phyloP scores from a whole-genome alignment of 73 alveolate genomes.

The Durusdinium trenchii region DNA sequence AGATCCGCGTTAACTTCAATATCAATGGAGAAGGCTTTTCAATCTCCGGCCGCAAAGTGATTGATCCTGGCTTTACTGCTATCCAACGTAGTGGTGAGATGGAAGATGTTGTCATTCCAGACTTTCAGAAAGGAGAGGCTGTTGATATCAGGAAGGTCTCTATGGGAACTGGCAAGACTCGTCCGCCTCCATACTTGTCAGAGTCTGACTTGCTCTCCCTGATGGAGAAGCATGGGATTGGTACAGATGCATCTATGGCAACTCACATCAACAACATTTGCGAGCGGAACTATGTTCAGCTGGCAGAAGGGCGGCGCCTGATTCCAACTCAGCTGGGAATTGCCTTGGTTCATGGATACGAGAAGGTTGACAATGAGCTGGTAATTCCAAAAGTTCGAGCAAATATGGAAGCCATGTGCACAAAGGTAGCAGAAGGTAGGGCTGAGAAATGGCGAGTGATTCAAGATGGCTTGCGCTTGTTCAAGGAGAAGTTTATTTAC shows the following conservation, averaged over 20 bases:
- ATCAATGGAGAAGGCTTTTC: conserved; percentile 97
- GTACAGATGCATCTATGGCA: conserved; percentile 99
- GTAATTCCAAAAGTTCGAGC: conserved; percentile 99
- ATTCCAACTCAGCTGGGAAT: conserved; percentile 99
- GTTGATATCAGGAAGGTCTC: conserved; percentile 45
- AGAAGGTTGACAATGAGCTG: conserved; percentile 99
- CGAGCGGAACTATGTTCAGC: conserved; percentile 99
- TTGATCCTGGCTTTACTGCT: conserved; percentile 94
- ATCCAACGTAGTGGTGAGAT: conserved; percentile 94
- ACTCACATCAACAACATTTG: conserved; percentile 99
- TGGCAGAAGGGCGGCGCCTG: conserved; percentile 97
- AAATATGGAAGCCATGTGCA: conserved; percentile 98
- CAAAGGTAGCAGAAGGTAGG: conserved; percentile 99
- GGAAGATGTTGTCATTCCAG: conserved; percentile 91
- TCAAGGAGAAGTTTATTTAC: conserved; percentile 98
- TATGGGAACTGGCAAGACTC: conserved; percentile 97
- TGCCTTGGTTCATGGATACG: conserved; percentile 99
- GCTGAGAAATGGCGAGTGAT: conserved; percentile 98
- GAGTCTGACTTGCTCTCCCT: conserved; percentile 99
- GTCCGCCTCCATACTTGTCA: conserved; percentile 99
- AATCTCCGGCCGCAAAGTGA: conserved; percentile 88
- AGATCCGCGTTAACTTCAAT: conserved; percentile 97
- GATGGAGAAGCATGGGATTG: conserved; percentile 99
- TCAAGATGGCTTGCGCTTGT: conserved; percentile 98
- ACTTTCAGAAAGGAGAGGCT: conserved; percentile 70